These are phyloP conservation scores for Coniochaeta sp. DNA, from an alignment of 2,329 filamentous ascomycete species.

Conservation along the genomic window DNA sequence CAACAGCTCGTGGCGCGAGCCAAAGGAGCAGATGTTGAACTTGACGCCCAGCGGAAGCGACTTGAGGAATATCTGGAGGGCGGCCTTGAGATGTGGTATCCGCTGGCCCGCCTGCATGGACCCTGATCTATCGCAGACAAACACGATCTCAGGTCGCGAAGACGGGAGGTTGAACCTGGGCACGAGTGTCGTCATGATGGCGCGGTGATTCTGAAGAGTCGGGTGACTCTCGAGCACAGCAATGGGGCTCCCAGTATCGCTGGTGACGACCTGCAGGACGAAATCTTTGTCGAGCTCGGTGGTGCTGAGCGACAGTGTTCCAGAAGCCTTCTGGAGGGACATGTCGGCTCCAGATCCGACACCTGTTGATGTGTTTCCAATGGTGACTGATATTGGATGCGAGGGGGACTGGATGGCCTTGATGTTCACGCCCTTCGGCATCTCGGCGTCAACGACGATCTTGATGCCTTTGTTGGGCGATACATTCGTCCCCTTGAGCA, in stretches of 20 bases:
- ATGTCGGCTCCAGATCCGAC: constrained; percentile 35
- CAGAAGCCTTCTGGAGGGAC: constrained; percentile 52
- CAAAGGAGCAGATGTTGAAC: constrained; percentile 68
- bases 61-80: constrained; percentile 57
- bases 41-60: constrained; percentile 55
- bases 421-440: constrained; percentile 49
- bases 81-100: constrained; percentile 45
- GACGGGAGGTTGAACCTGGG: constrained; percentile 59
- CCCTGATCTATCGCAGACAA: constrained; percentile 65
- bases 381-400: constrained; percentile 58
- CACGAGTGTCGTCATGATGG: constrained; percentile 64
- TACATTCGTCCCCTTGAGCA: constrained; percentile 14
- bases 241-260: constrained; percentile 51
- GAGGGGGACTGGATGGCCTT: constrained; percentile 58
- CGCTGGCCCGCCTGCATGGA: constrained; percentile 46
- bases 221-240: constrained; percentile 63
- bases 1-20: constrained; percentile 35
- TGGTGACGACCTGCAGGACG: constrained; percentile 55
- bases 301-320: constrained; percentile 45
- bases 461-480: constrained; percentile 31
- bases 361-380: constrained; percentile 48
- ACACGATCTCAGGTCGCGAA: constrained; percentile 56
- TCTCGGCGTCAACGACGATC: constrained; percentile 52
- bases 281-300: constrained; percentile 57
- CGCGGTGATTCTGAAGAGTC: constrained; percentile 50